Evolutionary conservation across 2,329 filamentous ascomycete species (phyloP).

Genomic region (Phaeosphaeria sp.): DNA sequence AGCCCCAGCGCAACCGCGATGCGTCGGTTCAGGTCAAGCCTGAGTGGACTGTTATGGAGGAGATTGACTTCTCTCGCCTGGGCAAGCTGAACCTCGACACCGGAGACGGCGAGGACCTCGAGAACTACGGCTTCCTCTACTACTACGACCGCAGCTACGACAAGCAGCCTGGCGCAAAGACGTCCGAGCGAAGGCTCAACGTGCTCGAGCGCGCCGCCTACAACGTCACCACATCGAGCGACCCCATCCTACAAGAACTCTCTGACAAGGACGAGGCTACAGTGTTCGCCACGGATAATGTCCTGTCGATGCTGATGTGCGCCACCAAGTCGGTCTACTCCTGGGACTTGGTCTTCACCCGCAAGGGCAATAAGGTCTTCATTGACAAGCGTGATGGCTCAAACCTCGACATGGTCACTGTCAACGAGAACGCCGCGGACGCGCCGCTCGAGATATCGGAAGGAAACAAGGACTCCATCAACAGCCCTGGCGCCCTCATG

Average conservation of each 20-base stretch:
- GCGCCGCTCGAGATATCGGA: slow-evolving; percentile 90
- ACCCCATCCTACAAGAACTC: slow-evolving; percentile 95
- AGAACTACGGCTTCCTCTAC: slow-evolving; percentile 96
- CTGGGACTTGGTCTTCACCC: slow-evolving; percentile 95
- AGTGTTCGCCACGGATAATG: slow-evolving; percentile 95
- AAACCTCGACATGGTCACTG: slow-evolving; percentile 94
- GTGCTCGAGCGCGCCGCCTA: slow-evolving; percentile 94
- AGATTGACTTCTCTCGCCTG: slow-evolving; percentile 97
- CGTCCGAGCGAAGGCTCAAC: slow-evolving; percentile 83
- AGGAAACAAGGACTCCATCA: slow-evolving; percentile 91
- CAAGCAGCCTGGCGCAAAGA: slow-evolving; percentile 85
- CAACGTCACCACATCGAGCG: slow-evolving; percentile 95
- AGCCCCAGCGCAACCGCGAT: slow-evolving; percentile 94
- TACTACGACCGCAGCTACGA: slow-evolving; percentile 97
- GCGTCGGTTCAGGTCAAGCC: slow-evolving; percentile 95
- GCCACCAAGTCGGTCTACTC: slow-evolving; percentile 95
- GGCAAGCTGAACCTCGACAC: slow-evolving; percentile 95
- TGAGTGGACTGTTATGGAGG: slow-evolving; percentile 94
- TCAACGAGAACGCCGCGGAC: slow-evolving; percentile 98
- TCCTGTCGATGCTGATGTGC: slow-evolving; percentile 99
- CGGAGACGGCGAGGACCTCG: slow-evolving; percentile 92
- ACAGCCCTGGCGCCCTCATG: slow-evolving; percentile 90
- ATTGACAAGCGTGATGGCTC: slow-evolving; percentile 98
- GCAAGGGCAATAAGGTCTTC: slow-evolving; percentile 96
- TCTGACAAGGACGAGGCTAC: slow-evolving; percentile 95